Base-by-base conservation (phyloP, 2,329 filamentous ascomycete genomes). In the Hypoxylon sp. region DNA sequence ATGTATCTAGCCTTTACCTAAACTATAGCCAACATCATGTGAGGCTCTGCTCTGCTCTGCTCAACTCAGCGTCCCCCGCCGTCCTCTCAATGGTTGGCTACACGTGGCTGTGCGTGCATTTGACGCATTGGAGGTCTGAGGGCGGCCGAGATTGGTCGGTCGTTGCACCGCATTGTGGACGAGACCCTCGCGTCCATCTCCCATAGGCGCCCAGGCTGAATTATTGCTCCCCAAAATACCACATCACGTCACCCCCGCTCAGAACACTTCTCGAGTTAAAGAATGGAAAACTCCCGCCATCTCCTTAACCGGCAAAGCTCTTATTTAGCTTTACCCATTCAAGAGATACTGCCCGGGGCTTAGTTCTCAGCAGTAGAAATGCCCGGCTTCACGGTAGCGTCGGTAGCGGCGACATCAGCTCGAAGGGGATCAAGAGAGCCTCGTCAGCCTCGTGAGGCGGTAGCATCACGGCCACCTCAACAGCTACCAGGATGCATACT, bases 401-500 rank as follows among this genome's bases (percentile, higher is more conserved):
- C 63, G 36, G 58, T 40, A 46, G 36, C 51, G 52, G 50, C 61
- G 14, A 22, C 36, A 2, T 63, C 64, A 11, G 45, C 22, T 36
- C 61, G 61, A 3, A 46, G 58, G 18, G 51, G 61, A 7, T 18
- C 53, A 16, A 48, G 49, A 14, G 49, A 45, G 20, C 54, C 51
- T 24, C 50, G 59, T 48, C 59, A 60, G 36, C 57, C 56, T 28
- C 61, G 60, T 40, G 50, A 56, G 20, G n/a, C 40, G 14, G 24
- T 50, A n/a, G 32, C 40, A 4, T 40, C 52, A 9, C 56, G 49
- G 22, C 6, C 20, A 16, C 61, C 61, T 30, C 46, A 24, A 11
- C 59, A 64, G 48, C 32, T 71, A 11, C 64, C 70, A 2, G 70
- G 70, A 12, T 67, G 61, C 42, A 71, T 72, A 36, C 44, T 62